Percentiles rank a stretch among this genome's conserved stretches.
Evolutionary conservation across 1,284 basidiomycete genomes (phyloP).

Genomic region (Vanrija sp.): DNA sequence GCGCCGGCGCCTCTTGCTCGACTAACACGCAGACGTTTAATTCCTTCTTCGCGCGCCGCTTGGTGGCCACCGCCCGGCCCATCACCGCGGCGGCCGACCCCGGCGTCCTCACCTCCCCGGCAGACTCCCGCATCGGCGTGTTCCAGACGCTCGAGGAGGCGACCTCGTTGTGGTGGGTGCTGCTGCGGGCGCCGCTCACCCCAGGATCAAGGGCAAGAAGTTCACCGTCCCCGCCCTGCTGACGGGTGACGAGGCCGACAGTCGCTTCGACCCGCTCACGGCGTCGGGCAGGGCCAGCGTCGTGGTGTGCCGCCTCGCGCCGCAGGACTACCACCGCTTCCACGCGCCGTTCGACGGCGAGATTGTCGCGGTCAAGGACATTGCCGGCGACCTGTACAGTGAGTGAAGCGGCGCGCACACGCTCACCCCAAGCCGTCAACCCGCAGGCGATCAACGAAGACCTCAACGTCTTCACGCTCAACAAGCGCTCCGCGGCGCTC

Average conservation of each 20-base stretch:
- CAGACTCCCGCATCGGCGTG: constrained; percentile 71
- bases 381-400: constrained; percentile 49
- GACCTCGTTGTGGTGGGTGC: constrained; percentile 60
- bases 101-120: constrained; percentile 59
- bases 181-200: neutral
- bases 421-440: constrained; percentile 34
- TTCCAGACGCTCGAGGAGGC: constrained; percentile 61
- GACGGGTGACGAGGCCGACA: constrained; percentile 46
- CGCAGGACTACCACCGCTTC: constrained; percentile 81
- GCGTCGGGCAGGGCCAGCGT: constrained; percentile 7
- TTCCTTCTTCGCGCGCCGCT: constrained; percentile 71
- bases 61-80: constrained; percentile 63
- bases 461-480: constrained; percentile 14
- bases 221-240: constrained; percentile 66
- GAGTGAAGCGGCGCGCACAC: constrained; percentile 5
- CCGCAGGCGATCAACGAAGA: constrained; percentile 73
- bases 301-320: constrained; percentile 58
- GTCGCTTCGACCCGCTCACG: constrained; percentile 52
- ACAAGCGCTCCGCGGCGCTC: constrained; percentile 19
- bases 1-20: constrained; percentile 3
- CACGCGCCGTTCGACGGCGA: constrained; percentile 68
- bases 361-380: constrained; percentile 53
- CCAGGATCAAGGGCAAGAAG: constrained; percentile 68
- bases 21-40: constrained; percentile 60
- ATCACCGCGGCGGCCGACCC: constrained; percentile 60